Percentiles rank a stretch among this genome's conserved stretches.
Evolutionary conservation across 2,329 filamentous ascomycete genomes (phyloP).

Genomic region (Xylaria sp.): DNA sequence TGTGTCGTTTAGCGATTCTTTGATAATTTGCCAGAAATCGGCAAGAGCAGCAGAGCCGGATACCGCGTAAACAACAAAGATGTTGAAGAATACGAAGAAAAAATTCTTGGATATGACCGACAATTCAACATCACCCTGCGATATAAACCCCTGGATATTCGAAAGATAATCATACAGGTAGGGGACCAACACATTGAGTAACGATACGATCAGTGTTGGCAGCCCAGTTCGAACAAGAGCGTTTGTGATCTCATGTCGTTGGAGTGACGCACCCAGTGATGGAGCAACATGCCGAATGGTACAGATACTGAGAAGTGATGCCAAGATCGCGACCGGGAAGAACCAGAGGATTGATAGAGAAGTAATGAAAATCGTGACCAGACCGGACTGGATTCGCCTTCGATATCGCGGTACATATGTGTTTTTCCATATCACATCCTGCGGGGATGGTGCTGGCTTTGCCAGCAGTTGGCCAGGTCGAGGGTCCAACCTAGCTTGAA

Average conservation of each 20-base stretch:
- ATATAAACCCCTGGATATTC: slow-evolving; percentile 93
- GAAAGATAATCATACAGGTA: slow-evolving; percentile 95
- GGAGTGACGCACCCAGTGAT: slow-evolving; percentile 72
- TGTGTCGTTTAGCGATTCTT: slow-evolving; percentile 80
- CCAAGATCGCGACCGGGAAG: slow-evolving; percentile 80
- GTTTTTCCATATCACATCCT: slow-evolving; percentile 95
- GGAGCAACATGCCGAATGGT: slow-evolving; percentile 80
- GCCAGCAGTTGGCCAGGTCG: slow-evolving; percentile 86
- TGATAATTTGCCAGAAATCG: slow-evolving; percentile 76
- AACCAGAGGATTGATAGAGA: slow-evolving; percentile 91
- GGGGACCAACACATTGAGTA: slow-evolving; percentile 89
- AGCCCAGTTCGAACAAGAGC: slow-evolving; percentile 88
- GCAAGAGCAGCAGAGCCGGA: slow-evolving; percentile 78
- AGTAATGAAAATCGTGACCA: slow-evolving; percentile 83
- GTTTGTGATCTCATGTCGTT: slow-evolving; percentile 73
- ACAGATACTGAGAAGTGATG: slow-evolving; percentile 81
- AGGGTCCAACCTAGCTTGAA: slow-evolving; percentile 92
- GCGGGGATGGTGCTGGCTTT: slow-evolving; percentile 85
- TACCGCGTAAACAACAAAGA: slow-evolving; percentile 93
- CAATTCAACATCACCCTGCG: slow-evolving; percentile 91
- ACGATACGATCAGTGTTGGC: slow-evolving; percentile 83
- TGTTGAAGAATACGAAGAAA: slow-evolving; percentile 99
- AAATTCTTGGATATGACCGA: slow-evolving; percentile 98
- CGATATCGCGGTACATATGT: slow-evolving; percentile 82
- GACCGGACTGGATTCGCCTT: slow-evolving; percentile 83